Base-by-base conservation (phyloP, 2,329 filamentous ascomycete genomes). In the Nemania bipapillata region DNA sequence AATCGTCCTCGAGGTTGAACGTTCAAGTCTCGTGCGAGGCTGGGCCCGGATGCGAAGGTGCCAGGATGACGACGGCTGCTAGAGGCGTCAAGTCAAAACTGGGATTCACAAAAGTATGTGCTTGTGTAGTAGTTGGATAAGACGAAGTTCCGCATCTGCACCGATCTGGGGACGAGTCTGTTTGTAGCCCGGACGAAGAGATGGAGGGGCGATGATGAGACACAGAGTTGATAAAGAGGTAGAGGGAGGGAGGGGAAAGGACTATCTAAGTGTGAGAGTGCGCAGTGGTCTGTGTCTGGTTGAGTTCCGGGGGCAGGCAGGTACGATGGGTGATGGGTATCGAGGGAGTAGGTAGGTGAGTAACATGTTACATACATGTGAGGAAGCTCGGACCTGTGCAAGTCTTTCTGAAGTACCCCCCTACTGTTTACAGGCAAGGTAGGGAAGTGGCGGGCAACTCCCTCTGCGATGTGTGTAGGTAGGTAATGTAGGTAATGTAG, bases 361-460 rank as follows among this genome's bases (percentile, higher is more conserved):
- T 30, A 59, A 59, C 30, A 42, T 57, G 42, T 42, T 47, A 32
- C 52, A 42, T 50, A 42, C 52, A 42, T 50, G 53, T 35, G 28
- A 24, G 35, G 37, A 61, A 65, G 56, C 49, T 61, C 12, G 24
- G 55, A 30, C 63, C 50, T 9, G 49, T 45, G 12, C 37, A 49
- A 49, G 40, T n/a, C 55, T 53, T 53, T 45, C 15, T 5, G 22
- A 42, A n/a, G 30, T 49, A 52, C 20, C 42, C 28, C 37, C n/a
- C 11, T 42, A 17, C 37, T 17, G 15, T 11, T 15, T 6, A 17
- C 15, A 59, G 28, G 45, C 40, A n/a, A 49, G 28, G 8, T 4
- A 22, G 45, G 50, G 24, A 26, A 35, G 45, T 17, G 40, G 37
- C 8, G 11, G 42, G 26, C 3, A 24, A 49, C 37, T 3, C 37